These are phyloP conservation scores for Dacryopinax spathularia DNA, from an alignment of 768 basidiomycete species.

Conservation along the genomic window DNA sequence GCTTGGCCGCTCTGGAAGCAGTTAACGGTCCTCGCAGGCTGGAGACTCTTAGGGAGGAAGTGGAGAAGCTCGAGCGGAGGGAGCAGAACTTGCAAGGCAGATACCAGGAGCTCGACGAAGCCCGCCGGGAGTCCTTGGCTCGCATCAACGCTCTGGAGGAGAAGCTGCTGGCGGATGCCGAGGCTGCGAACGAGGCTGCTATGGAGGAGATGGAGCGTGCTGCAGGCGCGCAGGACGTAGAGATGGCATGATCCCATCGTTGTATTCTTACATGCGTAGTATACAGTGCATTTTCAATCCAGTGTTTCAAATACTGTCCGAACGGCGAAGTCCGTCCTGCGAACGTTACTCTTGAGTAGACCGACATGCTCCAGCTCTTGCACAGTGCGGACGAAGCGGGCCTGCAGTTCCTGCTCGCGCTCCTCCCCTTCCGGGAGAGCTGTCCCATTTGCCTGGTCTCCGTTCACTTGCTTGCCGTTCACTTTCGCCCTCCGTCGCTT, in stretches of 20 bases:
- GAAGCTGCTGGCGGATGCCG: slow-evolving; percentile 71
- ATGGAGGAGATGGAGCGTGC: background rate
- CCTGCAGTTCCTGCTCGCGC: slow-evolving; percentile 45
- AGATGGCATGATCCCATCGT: background rate
- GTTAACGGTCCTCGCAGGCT: slow-evolving; percentile 66
- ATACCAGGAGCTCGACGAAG: slow-evolving; percentile 69
- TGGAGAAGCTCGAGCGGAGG: slow-evolving; percentile 58
- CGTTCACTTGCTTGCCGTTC: slow-evolving; percentile 16
- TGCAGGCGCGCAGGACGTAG: background rate
- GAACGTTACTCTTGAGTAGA: slow-evolving; percentile 61
- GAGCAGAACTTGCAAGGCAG: slow-evolving; percentile 66
- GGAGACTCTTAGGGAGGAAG: slow-evolving; percentile 72
- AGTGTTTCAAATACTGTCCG: slow-evolving; percentile 45
- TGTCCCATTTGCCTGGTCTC: slow-evolving; percentile 20
- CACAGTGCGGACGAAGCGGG: slow-evolving; percentile 61
- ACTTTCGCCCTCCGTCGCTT: slow-evolving; percentile 38
- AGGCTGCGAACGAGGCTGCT: slow-evolving; percentile 46
- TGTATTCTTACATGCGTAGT: background rate
- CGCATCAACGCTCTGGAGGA: slow-evolving; percentile 62
- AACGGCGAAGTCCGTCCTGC: slow-evolving; percentile 64
- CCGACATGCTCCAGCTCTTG: slow-evolving; percentile 75
- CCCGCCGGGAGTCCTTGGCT: slow-evolving; percentile 45
- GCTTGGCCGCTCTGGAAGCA: slow-evolving; percentile 55
- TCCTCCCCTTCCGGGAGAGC: slow-evolving; percentile 17
- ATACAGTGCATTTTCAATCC: background rate